Evolutionary conservation across 495 filamentous ascomycete genomes (phyloP).

Genomic region (Hypoxylon perforatum): DNA sequence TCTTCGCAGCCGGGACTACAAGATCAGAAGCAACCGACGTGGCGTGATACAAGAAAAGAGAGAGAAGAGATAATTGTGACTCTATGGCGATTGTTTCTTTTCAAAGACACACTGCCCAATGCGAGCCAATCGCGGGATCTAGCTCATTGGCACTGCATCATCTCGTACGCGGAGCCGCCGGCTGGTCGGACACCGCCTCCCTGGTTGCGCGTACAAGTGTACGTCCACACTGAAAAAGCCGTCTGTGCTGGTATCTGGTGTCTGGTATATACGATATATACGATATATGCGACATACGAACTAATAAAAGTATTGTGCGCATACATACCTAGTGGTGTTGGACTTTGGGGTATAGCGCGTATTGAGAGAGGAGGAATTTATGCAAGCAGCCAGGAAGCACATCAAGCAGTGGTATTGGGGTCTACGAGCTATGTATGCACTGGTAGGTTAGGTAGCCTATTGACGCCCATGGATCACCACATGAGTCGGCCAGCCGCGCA

Average conservation of each 20-base stretch:
- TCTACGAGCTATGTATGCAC: slow-evolving; percentile 33
- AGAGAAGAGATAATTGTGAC: neutral
- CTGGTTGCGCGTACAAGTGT: slow-evolving; percentile 30
- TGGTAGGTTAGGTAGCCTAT: slow-evolving; percentile 27
- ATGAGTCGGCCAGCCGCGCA: slow-evolving; percentile 38
- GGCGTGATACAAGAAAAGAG: neutral
- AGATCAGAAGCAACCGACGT: neutral
- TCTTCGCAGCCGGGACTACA: slow-evolving; percentile 23
- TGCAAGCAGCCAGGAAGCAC: slow-evolving; percentile 30
- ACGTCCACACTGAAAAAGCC: neutral
- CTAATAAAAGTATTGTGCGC: neutral
- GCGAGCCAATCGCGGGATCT: slow-evolving; percentile 20
- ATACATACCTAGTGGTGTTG: neutral
- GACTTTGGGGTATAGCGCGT: neutral
- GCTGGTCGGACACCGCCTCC: slow-evolving; percentile 35
- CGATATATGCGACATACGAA: neutral
- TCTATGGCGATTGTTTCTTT: slow-evolving; percentile 5
- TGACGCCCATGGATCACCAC: slow-evolving; percentile 30
- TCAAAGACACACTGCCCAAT: slow-evolving; percentile 23
- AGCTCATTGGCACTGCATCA: slow-evolving; percentile 20
- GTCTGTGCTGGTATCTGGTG: slow-evolving; percentile 1
- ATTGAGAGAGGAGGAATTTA: slow-evolving; percentile 16
- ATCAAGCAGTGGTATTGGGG: slow-evolving; percentile 33
- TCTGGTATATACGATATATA: too few species aligned
- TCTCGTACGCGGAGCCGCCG: slow-evolving; percentile 38